phyloP scores from a whole-genome alignment of 208 protist species.

The Leishmania lainsoni region DNA sequence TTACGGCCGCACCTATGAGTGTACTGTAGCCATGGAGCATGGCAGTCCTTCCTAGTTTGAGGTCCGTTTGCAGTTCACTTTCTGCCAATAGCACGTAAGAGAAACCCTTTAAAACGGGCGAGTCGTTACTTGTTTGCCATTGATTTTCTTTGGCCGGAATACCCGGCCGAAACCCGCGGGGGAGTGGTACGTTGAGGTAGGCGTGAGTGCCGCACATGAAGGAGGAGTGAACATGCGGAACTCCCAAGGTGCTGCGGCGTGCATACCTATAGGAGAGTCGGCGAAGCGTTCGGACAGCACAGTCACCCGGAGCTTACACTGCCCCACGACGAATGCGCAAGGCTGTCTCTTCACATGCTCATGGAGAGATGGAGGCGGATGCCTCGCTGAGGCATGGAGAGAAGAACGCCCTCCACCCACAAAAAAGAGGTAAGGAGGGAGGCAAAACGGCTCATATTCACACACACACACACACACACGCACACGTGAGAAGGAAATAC shows the following conservation, averaged over 20 bases:
- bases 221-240: too few relatives aligned
- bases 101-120: background rate
- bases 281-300: too few relatives aligned
- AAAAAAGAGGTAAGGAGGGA: background rate
- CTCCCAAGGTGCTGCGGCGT: too few relatives aligned
- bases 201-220: too few relatives aligned
- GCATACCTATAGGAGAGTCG: too few relatives aligned
- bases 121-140: background rate
- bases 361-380: background rate
- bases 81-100: background rate
- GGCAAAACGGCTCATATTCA: background rate
- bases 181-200: too few relatives aligned
- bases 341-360: background rate
- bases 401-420: too few relatives aligned
- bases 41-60: background rate
- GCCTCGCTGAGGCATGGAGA: too few relatives aligned
- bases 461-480: background rate
- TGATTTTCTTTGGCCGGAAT: background rate
- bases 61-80: background rate
- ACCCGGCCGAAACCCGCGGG: too few relatives aligned
- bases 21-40: background rate
- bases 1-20: too few relatives aligned
- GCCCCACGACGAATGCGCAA: too few relatives aligned
- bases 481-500: background rate
- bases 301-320: too few relatives aligned